These are phyloP conservation scores for Scenedesmus sp. DNA, from an alignment of 163 green algal species.

Conservation along the genomic window DNA sequence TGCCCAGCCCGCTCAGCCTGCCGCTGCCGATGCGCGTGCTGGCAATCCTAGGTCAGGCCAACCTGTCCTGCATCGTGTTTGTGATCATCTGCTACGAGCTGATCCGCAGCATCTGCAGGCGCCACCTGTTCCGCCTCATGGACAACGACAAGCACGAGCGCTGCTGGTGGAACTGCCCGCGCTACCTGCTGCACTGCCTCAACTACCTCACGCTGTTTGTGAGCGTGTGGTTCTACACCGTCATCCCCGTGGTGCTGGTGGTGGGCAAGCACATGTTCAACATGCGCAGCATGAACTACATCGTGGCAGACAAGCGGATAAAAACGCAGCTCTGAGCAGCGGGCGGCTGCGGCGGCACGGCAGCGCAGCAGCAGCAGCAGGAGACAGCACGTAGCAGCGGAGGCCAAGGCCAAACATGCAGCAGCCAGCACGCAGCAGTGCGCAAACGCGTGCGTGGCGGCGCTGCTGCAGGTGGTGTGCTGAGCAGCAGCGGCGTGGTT, in stretches of 20 bases:
- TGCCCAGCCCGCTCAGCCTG: constrained; percentile 29
- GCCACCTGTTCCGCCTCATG: constrained; percentile 40
- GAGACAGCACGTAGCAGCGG: not conserved
- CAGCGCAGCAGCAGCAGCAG: not conserved
- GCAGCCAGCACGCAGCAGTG: not conserved
- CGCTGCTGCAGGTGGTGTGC: not conserved
- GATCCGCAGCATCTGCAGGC: constrained; percentile 11
- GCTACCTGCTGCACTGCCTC: constrained; percentile 38
- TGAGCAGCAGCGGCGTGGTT: not conserved
- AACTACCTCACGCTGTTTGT: constrained; percentile 55
- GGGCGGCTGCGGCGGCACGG: not conserved
- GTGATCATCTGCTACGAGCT: constrained; percentile 46
- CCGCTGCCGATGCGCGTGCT: constrained; percentile 37
- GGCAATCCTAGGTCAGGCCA: constrained; percentile 35
- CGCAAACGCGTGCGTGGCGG: not conserved
- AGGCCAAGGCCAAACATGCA: not conserved
- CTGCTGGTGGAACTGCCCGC: constrained; percentile 45
- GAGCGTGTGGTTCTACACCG: constrained; percentile 52
- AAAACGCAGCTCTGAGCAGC: not conserved
- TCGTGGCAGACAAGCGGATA: constrained; percentile 47
- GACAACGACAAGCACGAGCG: constrained; percentile 44
- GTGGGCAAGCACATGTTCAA: constrained; percentile 50
- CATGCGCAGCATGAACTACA: constrained; percentile 44
- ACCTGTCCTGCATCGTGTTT: constrained; percentile 34
- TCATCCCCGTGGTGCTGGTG: constrained; percentile 47